These are phyloP conservation scores for Epichloe sp. DNA, from an alignment of 2,329 filamentous ascomycete genomes.

Conservation along the genomic window DNA sequence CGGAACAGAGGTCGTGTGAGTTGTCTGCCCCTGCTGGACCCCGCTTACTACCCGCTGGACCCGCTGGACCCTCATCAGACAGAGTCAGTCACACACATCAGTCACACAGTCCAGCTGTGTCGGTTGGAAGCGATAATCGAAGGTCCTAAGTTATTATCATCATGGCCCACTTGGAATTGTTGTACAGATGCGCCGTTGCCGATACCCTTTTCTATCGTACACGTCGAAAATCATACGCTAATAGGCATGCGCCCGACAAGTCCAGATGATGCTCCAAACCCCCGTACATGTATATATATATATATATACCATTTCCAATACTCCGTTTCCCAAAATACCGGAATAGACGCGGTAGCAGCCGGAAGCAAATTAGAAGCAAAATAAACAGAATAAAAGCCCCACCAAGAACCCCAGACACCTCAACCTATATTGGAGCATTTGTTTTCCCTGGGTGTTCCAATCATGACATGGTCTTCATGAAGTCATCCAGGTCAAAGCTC, in stretches of 20 bases:
- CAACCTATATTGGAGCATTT: too few species aligned
- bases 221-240: constrained; percentile 2
- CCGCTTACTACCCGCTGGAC: not conserved
- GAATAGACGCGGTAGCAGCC: not conserved
- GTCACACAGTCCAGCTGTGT: not conserved
- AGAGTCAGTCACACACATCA: not conserved
- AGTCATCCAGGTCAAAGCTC: constrained; percentile 91
- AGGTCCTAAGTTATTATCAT: not conserved
- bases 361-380: not conserved
- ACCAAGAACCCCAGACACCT: not conserved
- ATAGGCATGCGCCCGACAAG: not conserved
- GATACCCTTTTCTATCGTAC: constrained; percentile 2
- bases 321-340: not conserved
- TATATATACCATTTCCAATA: not conserved
- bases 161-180: not conserved
- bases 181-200: constrained; percentile 2
- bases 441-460: not conserved
- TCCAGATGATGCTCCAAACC: constrained; percentile 1
- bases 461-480: constrained; percentile 81
- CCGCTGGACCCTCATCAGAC: too few species aligned
- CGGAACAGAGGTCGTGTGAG: not conserved
- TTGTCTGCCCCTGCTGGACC: not conserved
- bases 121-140: too few species aligned
- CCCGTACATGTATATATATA: not conserved
- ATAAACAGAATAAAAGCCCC: not conserved